A percentile compares a stretch with the other conserved stretches of the same genome.
These are phyloP conservation scores for Solanum chaucha DNA, from an alignment of 257 asterid species.

Conservation along the genomic window DNA sequence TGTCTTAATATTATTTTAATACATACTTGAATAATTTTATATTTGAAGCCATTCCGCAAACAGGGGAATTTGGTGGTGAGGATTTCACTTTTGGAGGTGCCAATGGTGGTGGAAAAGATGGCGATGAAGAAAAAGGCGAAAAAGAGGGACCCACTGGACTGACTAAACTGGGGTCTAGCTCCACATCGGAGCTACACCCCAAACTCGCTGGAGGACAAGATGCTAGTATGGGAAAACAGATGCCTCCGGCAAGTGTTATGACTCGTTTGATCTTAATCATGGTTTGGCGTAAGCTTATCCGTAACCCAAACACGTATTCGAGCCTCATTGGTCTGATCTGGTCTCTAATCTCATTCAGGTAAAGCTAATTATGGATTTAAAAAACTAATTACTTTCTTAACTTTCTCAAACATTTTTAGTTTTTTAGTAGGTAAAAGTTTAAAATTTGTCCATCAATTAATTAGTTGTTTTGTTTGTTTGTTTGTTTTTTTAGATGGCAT, in stretches of 20 bases:
- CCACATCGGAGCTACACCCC: conserved; percentile 36
- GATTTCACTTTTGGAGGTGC: conserved; percentile 50
- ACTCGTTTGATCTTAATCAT: conserved; percentile 87
- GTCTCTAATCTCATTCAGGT: conserved; percentile 75
- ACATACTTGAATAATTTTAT: not conserved
- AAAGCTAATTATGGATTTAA: not conserved
- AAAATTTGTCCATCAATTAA: not conserved
- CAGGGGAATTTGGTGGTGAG: conserved; percentile 46
- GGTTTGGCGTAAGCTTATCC: conserved; percentile 99
- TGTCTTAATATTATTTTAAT: not conserved
- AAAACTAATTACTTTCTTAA: not conserved
- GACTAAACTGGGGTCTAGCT: conserved; percentile 49
- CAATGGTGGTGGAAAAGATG: conserved; percentile 41
- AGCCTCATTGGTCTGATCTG: conserved; percentile 90
- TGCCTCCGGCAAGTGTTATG: conserved; percentile 99
- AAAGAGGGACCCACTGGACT: conserved; percentile 40
- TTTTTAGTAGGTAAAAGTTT: not conserved
- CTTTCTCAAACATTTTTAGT: not conserved
- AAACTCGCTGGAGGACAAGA: conserved; percentile 32
- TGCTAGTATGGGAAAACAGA: conserved; percentile 40
- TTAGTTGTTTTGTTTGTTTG: not conserved
- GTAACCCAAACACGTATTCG: conserved; percentile 95
- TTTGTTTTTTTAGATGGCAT: conserved; percentile 57
- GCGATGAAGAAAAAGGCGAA: conserved; percentile 49
- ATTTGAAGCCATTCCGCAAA: conserved; percentile 37